Evolutionary conservation across 192 early-diverging fungal genomes (phyloP), one percentile per base, ranked within the genome.

Genomic region (Paraglomus brasilianum): DNA sequence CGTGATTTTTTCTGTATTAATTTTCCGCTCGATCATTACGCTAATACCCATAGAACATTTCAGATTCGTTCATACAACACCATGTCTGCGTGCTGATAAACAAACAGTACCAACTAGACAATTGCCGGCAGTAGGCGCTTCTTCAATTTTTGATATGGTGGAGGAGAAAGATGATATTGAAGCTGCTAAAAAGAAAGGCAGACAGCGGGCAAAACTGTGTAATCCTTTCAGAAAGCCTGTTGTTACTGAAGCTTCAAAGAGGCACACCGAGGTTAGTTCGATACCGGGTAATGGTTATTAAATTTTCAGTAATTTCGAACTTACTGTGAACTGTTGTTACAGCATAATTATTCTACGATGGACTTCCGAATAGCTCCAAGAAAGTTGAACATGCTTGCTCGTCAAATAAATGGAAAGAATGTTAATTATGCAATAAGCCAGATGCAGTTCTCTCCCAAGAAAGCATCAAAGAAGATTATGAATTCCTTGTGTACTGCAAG

Each of bases 391-490:
- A 79, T 91, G 60, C 72, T 92, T 17, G 89, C 85, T 4, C 84
- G 88, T 72, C 89, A 91, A 66, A 86, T 92, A 21, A 82, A 86
- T 1, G 81, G 83, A 1, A 78, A 87, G 49, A 70, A 83, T 10
- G 73, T 92, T 14, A 80, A 83, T 46, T 87, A 92, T 62, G 91
- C 91, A 11, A 92, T 92, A 52, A 72, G 84, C 47, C 91, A 92
- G 73, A 87, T 92, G 89, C 76, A 87, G 73, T 87, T 89, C 53
- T 92, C 91, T 42, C 73, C 78, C 24, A 92, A 92, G 67, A 80
- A 80, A 55, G 81, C 86, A n/a, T 73, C 86, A 22, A 77, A 76
- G 51, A 81, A 84, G 11, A 78, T 92, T 19, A 71, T 82, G 72
- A 83, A 89, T 72, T 88, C 86, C 8, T 70, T 92, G 66, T 85